phyloP scores from a whole-genome alignment of 768 basidiomycete species.

The Leucocoprinus sp. region DNA sequence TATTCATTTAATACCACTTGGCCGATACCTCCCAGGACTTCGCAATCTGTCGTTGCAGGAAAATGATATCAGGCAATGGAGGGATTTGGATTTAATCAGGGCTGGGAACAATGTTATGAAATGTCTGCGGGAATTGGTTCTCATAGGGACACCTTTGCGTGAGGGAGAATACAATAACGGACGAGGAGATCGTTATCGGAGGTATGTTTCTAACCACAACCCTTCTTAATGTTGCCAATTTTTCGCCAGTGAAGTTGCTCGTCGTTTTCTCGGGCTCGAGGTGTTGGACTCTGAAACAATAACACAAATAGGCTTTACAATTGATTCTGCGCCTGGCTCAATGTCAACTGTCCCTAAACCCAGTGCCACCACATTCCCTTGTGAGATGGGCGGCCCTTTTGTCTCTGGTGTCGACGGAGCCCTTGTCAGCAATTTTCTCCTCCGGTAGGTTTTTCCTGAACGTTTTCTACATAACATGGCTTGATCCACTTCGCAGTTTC shows the following conservation, averaged over 20 bases:
- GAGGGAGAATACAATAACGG: constrained; percentile 50
- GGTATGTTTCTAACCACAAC: constrained; percentile 23
- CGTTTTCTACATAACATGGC: constrained; percentile 6
- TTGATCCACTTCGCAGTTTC: constrained; percentile 41
- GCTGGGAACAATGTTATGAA: constrained; percentile 50
- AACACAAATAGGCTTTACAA: constrained; percentile 59
- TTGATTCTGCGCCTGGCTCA: constrained; percentile 53
- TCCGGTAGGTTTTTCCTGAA: constrained; percentile 45
- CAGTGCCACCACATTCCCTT: constrained; percentile 68
- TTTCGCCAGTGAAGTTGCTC: constrained; percentile 58
- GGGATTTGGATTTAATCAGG: constrained; percentile 61
- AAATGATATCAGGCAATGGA: constrained; percentile 62
- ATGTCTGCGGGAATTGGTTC: constrained; percentile 62
- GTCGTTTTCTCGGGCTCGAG: constrained; percentile 73
- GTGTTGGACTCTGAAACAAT: constrained; percentile 83
- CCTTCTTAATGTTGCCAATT: neutral
- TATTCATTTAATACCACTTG: constrained; percentile 48
- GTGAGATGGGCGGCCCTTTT: constrained; percentile 64
- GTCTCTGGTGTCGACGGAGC: constrained; percentile 64
- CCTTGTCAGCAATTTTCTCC: constrained; percentile 70
- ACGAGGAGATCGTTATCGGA: constrained; percentile 53
- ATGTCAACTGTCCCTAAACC: constrained; percentile 37
- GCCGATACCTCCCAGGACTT: constrained; percentile 71
- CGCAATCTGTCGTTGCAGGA: constrained; percentile 75
- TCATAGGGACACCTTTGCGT: constrained; percentile 70